Evolutionary conservation across 2,329 filamentous ascomycete genomes (phyloP).

Genomic region (Epichloe scottii): DNA sequence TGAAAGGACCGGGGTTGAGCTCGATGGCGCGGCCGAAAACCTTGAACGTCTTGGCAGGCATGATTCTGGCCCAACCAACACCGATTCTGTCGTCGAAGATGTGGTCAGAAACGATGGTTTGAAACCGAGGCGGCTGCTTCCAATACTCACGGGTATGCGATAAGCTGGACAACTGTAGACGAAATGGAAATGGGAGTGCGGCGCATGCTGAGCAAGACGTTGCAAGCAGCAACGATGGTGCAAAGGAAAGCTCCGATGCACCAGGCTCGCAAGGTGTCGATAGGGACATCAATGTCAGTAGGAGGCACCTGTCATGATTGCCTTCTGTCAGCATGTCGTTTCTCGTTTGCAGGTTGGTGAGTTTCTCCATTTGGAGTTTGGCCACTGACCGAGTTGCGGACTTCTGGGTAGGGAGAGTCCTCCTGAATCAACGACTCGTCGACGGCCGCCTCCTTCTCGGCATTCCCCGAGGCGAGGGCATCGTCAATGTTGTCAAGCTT

Average conservation of each 20-base stretch:
- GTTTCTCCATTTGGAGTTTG: no score
- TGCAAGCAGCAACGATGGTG: constrained; percentile 43
- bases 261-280: constrained; percentile 50
- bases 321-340: neutral
- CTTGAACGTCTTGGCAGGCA: constrained; percentile 19
- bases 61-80: constrained; percentile 18
- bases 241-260: constrained; percentile 42
- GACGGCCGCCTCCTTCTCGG: constrained; percentile 31
- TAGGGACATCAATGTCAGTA: constrained; percentile 39
- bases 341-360: no score
- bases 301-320: constrained; percentile 13
- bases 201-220: constrained; percentile 38
- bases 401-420: constrained; percentile 29
- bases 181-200: constrained; percentile 38
- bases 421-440: constrained; percentile 36
- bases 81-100: constrained; percentile 13
- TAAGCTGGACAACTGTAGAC: constrained; percentile 41
- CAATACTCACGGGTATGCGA: constrained; percentile 33
- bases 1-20: constrained; percentile 29
- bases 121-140: neutral
- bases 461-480: constrained; percentile 30
- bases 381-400: constrained; percentile 13
- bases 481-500: constrained; percentile 39
- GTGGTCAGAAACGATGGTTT: neutral
- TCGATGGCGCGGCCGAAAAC: constrained; percentile 20